Conservation (phyloP, 2,329 filamentous ascomycete species). For the Albophoma yamanashiensis region DNA sequence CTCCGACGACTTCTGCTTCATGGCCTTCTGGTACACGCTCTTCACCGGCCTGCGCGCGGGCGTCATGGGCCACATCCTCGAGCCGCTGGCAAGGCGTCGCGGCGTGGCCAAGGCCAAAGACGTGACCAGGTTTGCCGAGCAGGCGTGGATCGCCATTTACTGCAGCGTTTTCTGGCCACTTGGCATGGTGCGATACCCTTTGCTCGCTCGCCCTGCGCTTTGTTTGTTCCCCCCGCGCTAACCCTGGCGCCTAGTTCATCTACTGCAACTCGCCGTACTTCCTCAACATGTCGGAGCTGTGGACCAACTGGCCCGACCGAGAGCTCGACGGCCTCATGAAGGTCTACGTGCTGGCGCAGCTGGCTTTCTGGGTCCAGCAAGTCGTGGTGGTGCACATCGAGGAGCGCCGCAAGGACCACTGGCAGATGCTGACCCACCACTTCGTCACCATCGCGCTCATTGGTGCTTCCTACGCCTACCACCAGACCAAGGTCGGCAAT, state of each 20-base stretch:
- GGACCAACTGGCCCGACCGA: slow-evolving; percentile 75
- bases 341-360: slow-evolving; percentile 81
- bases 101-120: slow-evolving; percentile 70
- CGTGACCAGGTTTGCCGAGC: slow-evolving; percentile 77
- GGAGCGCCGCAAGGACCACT: slow-evolving; percentile 86
- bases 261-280: slow-evolving; percentile 71
- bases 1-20: slow-evolving; percentile 66
- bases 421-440: slow-evolving; percentile 96
- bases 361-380: slow-evolving; percentile 91
- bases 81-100: slow-evolving; percentile 59
- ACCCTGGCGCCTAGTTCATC: slow-evolving; percentile 56
- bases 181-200: slow-evolving; percentile 55
- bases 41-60: slow-evolving; percentile 80
- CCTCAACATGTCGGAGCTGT: slow-evolving; percentile 66
- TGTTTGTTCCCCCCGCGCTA: neutral
- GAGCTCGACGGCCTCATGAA: slow-evolving; percentile 71
- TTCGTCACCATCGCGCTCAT: slow-evolving; percentile 79
- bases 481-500: slow-evolving; percentile 79
- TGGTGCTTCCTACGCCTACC: slow-evolving; percentile 73
- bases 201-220: neutral
- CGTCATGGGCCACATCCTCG: slow-evolving; percentile 76
- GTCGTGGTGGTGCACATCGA: slow-evolving; percentile 92
- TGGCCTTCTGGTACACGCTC: slow-evolving; percentile 66
- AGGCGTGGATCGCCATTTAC: slow-evolving; percentile 83
- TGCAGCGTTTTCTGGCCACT: slow-evolving; percentile 70